Percentiles rank a stretch among this genome's conserved stretches.
Evolutionary conservation across 768 basidiomycete species (phyloP).

Genomic region (Tricholoma sp.): DNA sequence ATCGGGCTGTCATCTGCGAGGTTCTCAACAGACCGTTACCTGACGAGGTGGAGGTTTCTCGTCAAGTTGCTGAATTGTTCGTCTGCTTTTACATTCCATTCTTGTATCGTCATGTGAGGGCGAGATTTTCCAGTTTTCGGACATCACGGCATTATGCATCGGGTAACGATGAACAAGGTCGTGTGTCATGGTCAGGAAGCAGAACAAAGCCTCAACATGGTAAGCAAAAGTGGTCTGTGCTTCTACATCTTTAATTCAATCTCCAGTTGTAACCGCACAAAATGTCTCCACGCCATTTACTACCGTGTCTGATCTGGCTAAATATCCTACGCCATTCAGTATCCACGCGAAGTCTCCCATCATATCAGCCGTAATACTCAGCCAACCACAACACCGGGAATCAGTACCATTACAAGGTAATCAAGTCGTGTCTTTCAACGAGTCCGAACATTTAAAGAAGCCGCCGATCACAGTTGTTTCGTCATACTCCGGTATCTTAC

Average conservation of each 20-base stretch:
- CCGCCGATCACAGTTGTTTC: not conserved
- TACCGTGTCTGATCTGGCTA: not conserved
- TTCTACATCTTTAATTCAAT: slow-evolving; percentile 5
- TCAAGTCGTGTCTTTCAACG: not conserved
- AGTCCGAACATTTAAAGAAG: not conserved
- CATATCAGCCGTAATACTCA: not conserved
- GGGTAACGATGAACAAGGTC: slow-evolving; percentile 4
- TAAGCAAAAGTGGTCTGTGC: not conserved
- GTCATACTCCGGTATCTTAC: not conserved
- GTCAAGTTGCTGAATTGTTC: slow-evolving; percentile 45
- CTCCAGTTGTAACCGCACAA: not conserved
- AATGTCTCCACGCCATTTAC: not conserved
- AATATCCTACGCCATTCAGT: not conserved
- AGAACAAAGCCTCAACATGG: slow-evolving; percentile 4
- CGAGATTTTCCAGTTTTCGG: slow-evolving; percentile 21
- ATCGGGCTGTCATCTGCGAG: slow-evolving; percentile 45
- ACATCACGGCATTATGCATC: slow-evolving; percentile 18
- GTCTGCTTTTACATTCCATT: slow-evolving; percentile 17
- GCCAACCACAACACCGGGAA: not conserved
- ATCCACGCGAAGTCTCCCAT: not conserved
- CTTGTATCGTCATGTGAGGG: slow-evolving; percentile 7
- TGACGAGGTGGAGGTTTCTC: slow-evolving; percentile 36
- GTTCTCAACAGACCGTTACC: slow-evolving; percentile 47
- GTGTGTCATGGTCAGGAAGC: slow-evolving; percentile 6
- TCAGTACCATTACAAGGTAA: not conserved